These are phyloP conservation scores for Trichosporon sp. DNA, from an alignment of 1,284 basidiomycete genomes.

Conservation along the genomic window DNA sequence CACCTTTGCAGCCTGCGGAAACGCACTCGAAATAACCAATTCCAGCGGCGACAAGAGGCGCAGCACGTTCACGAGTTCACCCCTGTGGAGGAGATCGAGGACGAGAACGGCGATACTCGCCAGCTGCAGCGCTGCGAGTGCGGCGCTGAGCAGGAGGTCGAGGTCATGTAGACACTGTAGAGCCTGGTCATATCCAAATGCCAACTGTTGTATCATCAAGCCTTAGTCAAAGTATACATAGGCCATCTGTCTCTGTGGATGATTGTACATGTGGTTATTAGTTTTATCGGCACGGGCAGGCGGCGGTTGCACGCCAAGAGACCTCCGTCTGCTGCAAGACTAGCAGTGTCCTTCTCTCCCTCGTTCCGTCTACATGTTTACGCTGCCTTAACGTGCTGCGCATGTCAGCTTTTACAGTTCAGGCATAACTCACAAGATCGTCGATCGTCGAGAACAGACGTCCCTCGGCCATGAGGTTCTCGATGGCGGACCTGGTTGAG, in stretches of 20 bases:
- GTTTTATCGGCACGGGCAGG: neutral
- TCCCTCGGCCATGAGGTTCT: constrained; percentile 63
- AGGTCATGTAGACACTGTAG: constrained; percentile 58
- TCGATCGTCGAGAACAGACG: constrained; percentile 63
- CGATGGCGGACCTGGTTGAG: constrained; percentile 56
- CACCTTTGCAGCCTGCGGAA: constrained; percentile 56
- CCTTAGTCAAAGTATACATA: neutral
- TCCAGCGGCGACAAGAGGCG: constrained; percentile 77
- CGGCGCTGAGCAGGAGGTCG: constrained; percentile 79
- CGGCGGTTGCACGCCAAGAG: neutral
- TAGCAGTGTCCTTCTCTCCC: neutral
- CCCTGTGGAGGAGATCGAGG: constrained; percentile 53
- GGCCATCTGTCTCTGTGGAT: neutral
- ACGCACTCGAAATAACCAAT: constrained; percentile 80
- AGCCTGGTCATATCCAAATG: neutral
- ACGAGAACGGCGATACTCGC: constrained; percentile 47
- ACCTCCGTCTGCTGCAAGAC: neutral
- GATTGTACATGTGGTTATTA: constrained; percentile 2
- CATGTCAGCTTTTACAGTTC: neutral
- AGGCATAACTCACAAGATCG: constrained; percentile 49
- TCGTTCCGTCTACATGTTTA: constrained; percentile 8
- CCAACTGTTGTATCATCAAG: neutral
- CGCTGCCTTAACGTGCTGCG: constrained; percentile 32
- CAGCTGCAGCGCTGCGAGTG: constrained; percentile 69
- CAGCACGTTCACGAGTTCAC: constrained; percentile 82